Evolutionary conservation across 495 filamentous ascomycete species (phyloP).

Genomic region (Tetracladium marchalianum): DNA sequence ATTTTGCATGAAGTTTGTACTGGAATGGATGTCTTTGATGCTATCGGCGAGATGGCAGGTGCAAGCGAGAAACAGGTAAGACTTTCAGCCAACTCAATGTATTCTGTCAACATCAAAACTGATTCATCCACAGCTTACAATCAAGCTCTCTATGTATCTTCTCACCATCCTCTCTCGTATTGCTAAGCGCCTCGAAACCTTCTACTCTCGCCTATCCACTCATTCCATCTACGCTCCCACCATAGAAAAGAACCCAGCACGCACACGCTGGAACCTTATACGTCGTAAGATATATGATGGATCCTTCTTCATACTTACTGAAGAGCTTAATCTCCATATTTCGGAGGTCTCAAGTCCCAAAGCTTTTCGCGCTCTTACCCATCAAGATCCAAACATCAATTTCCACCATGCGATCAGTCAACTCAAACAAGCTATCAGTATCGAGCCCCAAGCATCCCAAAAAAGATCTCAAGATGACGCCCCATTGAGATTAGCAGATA

Average conservation of each 20-base stretch:
- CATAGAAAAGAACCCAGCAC: slow-evolving; percentile 22
- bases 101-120: not conserved
- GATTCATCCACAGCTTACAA: slow-evolving; percentile 1
- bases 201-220: slow-evolving; percentile 16
- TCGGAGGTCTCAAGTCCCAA: not conserved
- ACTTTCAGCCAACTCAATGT: not conserved
- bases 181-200: slow-evolving; percentile 20
- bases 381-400: slow-evolving; percentile 7
- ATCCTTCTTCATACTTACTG: slow-evolving; percentile 21
- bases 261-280: slow-evolving; percentile 21
- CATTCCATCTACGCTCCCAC: slow-evolving; percentile 20
- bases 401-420: slow-evolving; percentile 21
- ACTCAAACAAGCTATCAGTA: not conserved
- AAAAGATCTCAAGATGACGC: not conserved
- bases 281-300: slow-evolving; percentile 19
- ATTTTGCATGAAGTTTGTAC: slow-evolving; percentile 19
- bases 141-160: slow-evolving; percentile 20
- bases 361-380: not conserved
- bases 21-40: slow-evolving; percentile 23
- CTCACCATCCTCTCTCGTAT: slow-evolving; percentile 22
- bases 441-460: slow-evolving; percentile 9
- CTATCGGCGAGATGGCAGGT: slow-evolving; percentile 16
- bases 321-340: slow-evolving; percentile 10
- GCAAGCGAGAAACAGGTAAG: slow-evolving; percentile 16
- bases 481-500: slow-evolving; percentile 13